Evolutionary conservation across 495 filamentous ascomycete species (phyloP).

Genomic region (Neurospora pannonica): DNA sequence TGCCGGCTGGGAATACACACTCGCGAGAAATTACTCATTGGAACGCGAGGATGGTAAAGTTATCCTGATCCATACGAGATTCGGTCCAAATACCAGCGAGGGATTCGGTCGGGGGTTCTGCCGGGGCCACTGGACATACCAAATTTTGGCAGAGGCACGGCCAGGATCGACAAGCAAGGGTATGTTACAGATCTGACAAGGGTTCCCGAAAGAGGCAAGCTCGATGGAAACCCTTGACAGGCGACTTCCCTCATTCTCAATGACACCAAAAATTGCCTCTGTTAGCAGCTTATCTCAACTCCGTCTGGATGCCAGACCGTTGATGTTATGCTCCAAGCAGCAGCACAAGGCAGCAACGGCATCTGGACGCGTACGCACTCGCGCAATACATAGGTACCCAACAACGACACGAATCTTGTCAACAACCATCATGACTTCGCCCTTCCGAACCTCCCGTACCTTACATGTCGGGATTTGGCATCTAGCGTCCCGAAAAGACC

Average conservation of each 20-base stretch:
- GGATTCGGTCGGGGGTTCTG: slow-evolving; percentile 5
- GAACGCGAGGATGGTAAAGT: background rate
- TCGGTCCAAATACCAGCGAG: slow-evolving; percentile 12
- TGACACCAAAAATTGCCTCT: background rate
- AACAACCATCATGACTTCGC: background rate
- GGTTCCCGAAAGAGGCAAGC: slow-evolving; percentile 7
- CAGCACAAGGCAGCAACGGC: background rate
- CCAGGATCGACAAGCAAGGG: slow-evolving; percentile 22
- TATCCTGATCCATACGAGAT: background rate
- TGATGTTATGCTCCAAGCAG: background rate
- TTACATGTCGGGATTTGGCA: background rate
- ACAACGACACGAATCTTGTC: background rate
- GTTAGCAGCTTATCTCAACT: background rate
- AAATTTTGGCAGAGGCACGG: slow-evolving; percentile 22
- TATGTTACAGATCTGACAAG: slow-evolving; percentile 24
- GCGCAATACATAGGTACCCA: background rate
- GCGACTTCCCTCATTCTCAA: background rate
- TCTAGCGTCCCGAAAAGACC: background rate
- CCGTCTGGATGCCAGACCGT: background rate
- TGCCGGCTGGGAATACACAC: slow-evolving; percentile 1
- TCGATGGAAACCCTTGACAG: slow-evolving; percentile 1
- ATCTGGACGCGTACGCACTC: background rate
- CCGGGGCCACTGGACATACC: background rate
- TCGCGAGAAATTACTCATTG: background rate
- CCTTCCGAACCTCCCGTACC: background rate